These are phyloP conservation scores for Amanita thiersii DNA, from an alignment of 768 basidiomycete genomes.

Conservation along the genomic window DNA sequence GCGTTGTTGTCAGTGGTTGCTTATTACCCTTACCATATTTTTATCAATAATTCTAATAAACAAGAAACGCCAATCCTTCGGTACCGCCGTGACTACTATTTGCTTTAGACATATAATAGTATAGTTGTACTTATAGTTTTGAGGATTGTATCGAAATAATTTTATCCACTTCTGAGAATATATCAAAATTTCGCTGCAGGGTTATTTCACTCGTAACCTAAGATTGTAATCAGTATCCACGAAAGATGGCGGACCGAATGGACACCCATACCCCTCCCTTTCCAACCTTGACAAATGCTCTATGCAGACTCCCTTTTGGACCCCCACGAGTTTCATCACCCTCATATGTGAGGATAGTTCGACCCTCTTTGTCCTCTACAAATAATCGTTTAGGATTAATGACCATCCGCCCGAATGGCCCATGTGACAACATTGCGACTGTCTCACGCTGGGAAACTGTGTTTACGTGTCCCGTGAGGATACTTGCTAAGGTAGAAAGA, in stretches of 20 bases:
- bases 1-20: no score
- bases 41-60: no score
- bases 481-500: conserved; percentile 46
- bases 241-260: conserved; percentile 1
- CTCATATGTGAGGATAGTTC: conserved; percentile 50
- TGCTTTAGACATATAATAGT: no score
- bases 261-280: conserved; percentile 40
- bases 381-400: conserved; percentile 41
- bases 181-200: conserved; percentile 57
- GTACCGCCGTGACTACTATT: no score
- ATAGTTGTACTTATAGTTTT: no score
- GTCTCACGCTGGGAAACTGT: conserved; percentile 37
- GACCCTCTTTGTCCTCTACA: conserved; percentile 33
- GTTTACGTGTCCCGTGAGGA: conserved; percentile 34
- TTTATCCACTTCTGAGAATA: conserved; percentile 50
- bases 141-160: no score
- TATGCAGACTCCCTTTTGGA: conserved; percentile 48
- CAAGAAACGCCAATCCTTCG: no score
- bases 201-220: conserved; percentile 44
- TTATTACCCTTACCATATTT: no score
- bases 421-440: conserved; percentile 38
- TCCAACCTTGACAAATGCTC: conserved; percentile 39
- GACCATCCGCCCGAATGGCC: conserved; percentile 54
- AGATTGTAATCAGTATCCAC: conserved; percentile 2
- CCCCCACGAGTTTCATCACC: conserved; percentile 66